phyloP scores from a whole-genome alignment of 2,329 filamentous ascomycete genomes.

The Aspergillus luchuensis region DNA sequence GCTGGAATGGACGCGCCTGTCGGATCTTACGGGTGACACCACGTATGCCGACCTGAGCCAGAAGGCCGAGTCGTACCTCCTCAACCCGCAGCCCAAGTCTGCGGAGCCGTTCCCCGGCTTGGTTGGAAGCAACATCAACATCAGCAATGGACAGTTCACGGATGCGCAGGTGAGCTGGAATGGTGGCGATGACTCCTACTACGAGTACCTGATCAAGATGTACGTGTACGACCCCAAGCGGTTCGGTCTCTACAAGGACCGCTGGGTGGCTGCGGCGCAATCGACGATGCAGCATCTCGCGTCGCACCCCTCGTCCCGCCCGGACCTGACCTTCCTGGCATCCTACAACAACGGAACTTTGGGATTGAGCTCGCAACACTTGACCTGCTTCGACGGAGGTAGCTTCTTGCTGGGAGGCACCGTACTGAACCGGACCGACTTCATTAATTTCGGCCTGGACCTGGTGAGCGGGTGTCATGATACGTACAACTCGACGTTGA shows the following conservation, averaged over 20 bases:
- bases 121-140: constrained; percentile 67
- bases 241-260: constrained; percentile 68
- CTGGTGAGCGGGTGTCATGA: constrained; percentile 73
- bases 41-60: constrained; percentile 69
- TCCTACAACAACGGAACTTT: constrained; percentile 41
- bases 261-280: constrained; percentile 74
- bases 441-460: constrained; percentile 71
- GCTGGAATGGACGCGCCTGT: constrained; percentile 80
- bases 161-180: constrained; percentile 73
- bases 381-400: constrained; percentile 82
- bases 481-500: constrained; percentile 69
- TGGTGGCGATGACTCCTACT: constrained; percentile 77
- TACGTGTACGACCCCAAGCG: constrained; percentile 72
- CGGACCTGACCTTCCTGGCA: constrained; percentile 68
- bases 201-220: constrained; percentile 92
- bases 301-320: constrained; percentile 65
- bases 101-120: constrained; percentile 76
- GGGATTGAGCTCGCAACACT: constrained; percentile 45
- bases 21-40: constrained; percentile 69
- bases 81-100: constrained; percentile 63
- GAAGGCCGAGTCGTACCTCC: constrained; percentile 68
- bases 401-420: constrained; percentile 82
- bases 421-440: constrained; percentile 64
- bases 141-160: constrained; percentile 66
- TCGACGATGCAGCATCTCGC: constrained; percentile 72